Base-by-base conservation (phyloP, 2,329 filamentous ascomycete genomes). In the Penicillium sp. region DNA sequence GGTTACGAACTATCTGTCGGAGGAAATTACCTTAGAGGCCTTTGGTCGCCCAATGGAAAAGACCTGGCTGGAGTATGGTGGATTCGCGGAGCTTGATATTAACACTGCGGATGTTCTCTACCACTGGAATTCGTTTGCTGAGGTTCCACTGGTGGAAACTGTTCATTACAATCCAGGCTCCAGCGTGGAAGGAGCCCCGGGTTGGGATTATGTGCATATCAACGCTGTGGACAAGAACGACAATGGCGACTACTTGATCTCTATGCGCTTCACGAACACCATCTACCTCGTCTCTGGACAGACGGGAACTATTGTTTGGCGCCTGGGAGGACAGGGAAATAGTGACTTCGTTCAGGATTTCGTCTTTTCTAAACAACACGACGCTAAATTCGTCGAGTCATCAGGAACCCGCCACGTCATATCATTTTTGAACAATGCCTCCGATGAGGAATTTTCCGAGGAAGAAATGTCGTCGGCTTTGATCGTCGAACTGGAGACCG, bases 171-270 rank as follows among this genome's bases (percentile, higher is more conserved):
- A 22, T 13, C 52, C 27, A 5, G 22, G 33, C n/a, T 62, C 63
- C 19, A 21, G n/a, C 1, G 39, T 50, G 9, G 57, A 58, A 29
- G 62, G 53, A 19, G 33, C 47, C 10, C 69, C 69, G 1, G 70
- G 70, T 2, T 73, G 68, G 69, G 71, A 73, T 52, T 73, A 71
- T 53, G 64, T 73, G 57, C 76, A 78, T 46, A 65, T 74, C 48
- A 78, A 78, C 55, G 68, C 74, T 2, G 65, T 77, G 24, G 74
- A 76, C 52, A 75, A 72, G 53, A 73, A 74, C 48, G 57, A 53
- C 3, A 59, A 68, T 13, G 76, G 76, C 4, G 72, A 78, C 53
- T 77, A 72, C 43, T 45, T 77, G 22, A 61, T 78, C 13, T 77
- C 76, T 0, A 67, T 71, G 31, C 71, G 76, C 4, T 72, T 74